Evolutionary conservation across 192 early-diverging fungal species (phyloP), one percentile per base, ranked within the genome.

Genomic region (Entophlyctis luteolus): DNA sequence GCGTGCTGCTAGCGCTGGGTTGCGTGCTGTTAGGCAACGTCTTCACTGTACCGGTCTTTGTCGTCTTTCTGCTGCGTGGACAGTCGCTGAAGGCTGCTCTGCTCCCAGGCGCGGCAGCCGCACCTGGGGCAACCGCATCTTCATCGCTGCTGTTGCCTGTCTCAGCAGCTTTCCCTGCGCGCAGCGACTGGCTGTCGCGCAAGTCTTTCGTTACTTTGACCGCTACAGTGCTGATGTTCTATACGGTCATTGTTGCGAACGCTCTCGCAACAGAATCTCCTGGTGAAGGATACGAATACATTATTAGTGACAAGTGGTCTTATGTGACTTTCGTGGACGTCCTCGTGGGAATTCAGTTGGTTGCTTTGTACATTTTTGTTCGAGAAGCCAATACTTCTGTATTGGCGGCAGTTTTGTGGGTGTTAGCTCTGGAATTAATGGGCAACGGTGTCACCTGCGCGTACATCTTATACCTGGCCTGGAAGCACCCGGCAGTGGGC

Each of bases 1-100:
- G 22, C 52, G 4, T 53, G 22, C n/a, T 25, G 2, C 16, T 25
- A 16, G 20, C 22, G 14, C 14, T 14, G 12, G 16, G n/a, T 16
- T 53, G 52, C 52, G 20, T 53, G 22, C 29, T 53, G 14, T 28
- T 53, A 14, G 52, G 52, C 16, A 53, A 53, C 52, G 52, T 53
- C 1, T 16, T 53, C n/a, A 53, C 52, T 27, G 52, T 53, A 14
- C 52, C 52, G 12, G 14, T 53, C n/a, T 53, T 53, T 25, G 25
- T 53, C n/a, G 20, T 22, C 25, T 53, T 16, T 14, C 20, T 53
- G 14, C 52, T 53, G 22, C 16, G 16, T 1, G 45, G 45, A 46
- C 16, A 16, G 22, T 46, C 1, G 45, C 16, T 46, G 45, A 46
- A n/a, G 16, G 45, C 16, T 46, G 45, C 45, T 16, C 45, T 46